Percentiles rank a stretch among this genome's conserved stretches.
Conservation (phyloP, 192 early-diverging fungal genomes). For the Gonapodya prolifera region DNA sequence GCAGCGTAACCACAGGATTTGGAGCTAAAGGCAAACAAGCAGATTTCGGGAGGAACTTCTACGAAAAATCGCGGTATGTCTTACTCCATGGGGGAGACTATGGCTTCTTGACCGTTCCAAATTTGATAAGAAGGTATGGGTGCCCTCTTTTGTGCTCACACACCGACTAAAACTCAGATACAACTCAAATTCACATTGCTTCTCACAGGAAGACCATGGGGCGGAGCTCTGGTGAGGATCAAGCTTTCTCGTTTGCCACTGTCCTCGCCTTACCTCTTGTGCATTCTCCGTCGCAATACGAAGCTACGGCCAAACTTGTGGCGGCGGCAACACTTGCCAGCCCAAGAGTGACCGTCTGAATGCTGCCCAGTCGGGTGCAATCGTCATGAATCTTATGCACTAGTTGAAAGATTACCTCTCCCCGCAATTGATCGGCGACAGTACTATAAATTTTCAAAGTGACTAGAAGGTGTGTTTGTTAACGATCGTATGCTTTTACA, state of each 20-base stretch:
- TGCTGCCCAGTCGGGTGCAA: conserved; percentile 41
- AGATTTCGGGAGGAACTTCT: conserved; percentile 11
- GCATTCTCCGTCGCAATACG: not conserved
- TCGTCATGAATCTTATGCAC: conserved; percentile 22
- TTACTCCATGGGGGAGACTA: conserved; percentile 37
- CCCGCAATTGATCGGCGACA: conserved; percentile 12
- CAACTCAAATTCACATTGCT: no score
- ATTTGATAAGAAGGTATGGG: no score
- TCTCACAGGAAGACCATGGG: no score
- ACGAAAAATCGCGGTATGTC: conserved; percentile 31
- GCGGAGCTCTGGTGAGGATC: no score
- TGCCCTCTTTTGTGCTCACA: no score
- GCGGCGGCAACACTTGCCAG: no score
- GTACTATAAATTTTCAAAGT: conserved; percentile 13
- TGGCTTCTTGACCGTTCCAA: conserved; percentile 25
- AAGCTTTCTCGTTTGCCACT: no score
- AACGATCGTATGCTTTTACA: no score
- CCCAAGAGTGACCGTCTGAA: conserved; percentile 31
- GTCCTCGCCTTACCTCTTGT: no score
- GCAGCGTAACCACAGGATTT: conserved; percentile 42
- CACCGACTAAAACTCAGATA: no score
- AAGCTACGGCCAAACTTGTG: not conserved
- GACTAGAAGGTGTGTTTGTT: no score
- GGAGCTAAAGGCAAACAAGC: conserved; percentile 27
- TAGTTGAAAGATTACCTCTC: conserved; percentile 34